A percentile compares a stretch with the other conserved stretches of the same genome.
phyloP scores from a whole-genome alignment of 176 grass and related monocot genomes.

The Leersia perrieri region DNA sequence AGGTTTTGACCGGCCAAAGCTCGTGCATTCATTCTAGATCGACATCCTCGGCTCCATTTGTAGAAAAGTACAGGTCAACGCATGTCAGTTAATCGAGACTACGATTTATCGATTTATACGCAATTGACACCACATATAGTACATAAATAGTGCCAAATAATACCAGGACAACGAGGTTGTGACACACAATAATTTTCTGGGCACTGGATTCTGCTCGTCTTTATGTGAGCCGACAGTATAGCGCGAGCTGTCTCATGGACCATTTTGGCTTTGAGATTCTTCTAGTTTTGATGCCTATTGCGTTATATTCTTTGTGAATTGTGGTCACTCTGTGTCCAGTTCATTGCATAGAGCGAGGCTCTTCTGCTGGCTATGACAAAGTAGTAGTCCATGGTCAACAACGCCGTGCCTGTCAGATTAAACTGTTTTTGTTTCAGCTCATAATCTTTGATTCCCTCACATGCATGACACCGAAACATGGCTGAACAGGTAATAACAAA shows the following conservation, averaged over 20 bases:
- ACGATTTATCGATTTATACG: not conserved
- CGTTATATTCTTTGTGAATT: not conserved
- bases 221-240: not conserved
- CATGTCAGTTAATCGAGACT: not conserved
- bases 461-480: not conserved
- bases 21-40: slow-evolving; percentile 33
- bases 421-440: slow-evolving; percentile 2
- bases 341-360: not conserved
- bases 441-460: not conserved
- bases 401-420: not conserved
- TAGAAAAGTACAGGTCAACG: slow-evolving; percentile 2
- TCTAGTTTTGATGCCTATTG: not conserved
- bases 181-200: not conserved
- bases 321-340: not conserved
- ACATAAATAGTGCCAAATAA: not conserved
- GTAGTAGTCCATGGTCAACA: slow-evolving; percentile 12
- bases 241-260: not conserved
- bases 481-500: not conserved
- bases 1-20: slow-evolving; percentile 19
- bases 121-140: not conserved
- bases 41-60: slow-evolving; percentile 3
- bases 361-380: slow-evolving; percentile 10
- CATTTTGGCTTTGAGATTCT: not conserved
- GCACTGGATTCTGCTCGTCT: not conserved
- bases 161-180: not conserved